phyloP scores from a whole-genome alignment of 2,329 filamentous ascomycete genomes.

The Diaporthe sp. region DNA sequence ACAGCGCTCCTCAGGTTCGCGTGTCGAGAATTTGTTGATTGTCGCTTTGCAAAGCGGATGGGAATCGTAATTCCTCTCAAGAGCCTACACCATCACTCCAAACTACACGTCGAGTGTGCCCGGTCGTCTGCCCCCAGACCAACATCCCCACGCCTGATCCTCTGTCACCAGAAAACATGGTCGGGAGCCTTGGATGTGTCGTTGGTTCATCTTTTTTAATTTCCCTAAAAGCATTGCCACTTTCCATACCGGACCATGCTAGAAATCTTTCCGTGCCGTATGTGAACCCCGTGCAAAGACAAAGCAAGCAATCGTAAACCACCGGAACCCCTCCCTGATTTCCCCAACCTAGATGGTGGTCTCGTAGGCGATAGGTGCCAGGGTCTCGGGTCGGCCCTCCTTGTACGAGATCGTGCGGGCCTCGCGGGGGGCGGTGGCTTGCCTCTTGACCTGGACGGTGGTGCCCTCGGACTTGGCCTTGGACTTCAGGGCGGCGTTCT shows the following conservation, averaged over 20 bases:
- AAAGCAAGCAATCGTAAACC: conserved; percentile 49
- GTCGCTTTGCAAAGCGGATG: conserved; percentile 29
- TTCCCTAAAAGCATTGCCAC: conserved; percentile 51
- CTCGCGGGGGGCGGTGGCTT: conserved; percentile 83
- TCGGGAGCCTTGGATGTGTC: conserved; percentile 41
- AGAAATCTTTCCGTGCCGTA: conserved; percentile 52
- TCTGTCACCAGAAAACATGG: conserved; percentile 33
- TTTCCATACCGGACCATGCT: conserved; percentile 51
- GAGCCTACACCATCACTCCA: conserved; percentile 19
- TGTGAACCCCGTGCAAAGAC: conserved; percentile 52
- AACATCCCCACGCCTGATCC: conserved; percentile 38
- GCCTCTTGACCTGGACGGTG: conserved; percentile 93
- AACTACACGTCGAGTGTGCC: conserved; percentile 23
- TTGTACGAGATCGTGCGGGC: conserved; percentile 83
- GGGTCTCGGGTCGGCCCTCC: conserved; percentile 90
- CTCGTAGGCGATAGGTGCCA: conserved; percentile 95
- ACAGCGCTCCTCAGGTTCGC: conserved; percentile 2
- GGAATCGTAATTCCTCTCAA: conserved; percentile 13
- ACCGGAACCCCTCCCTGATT: conserved; percentile 42
- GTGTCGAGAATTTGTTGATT: conserved; percentile 35
- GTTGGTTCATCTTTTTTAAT: conserved; percentile 49
- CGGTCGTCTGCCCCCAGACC: conserved; percentile 11
- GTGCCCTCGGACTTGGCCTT: conserved; percentile 92
- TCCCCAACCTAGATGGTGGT: conserved; percentile 85
- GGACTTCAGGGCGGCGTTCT: conserved; percentile 92